These are phyloP conservation scores for Fusarium robinianum DNA, from an alignment of 2,329 filamentous ascomycete species.

Conservation along the genomic window DNA sequence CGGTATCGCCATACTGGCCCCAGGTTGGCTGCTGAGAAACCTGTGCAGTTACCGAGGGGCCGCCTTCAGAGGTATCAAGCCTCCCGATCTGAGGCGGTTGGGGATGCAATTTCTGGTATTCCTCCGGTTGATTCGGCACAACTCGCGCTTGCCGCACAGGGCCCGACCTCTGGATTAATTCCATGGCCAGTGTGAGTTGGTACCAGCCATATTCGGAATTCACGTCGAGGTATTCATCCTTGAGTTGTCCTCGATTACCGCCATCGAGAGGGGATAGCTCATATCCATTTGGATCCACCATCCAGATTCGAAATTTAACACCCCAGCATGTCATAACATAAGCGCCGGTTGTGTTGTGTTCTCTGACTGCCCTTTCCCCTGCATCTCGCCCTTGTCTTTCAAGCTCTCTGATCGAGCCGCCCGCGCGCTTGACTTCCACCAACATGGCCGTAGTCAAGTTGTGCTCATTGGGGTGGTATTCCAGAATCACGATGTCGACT, in stretches of 20 bases:
- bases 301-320: background rate
- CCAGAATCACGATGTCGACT: background rate
- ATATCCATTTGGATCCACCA: background rate
- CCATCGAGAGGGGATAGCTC: background rate
- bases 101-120: too few species aligned
- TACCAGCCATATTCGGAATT: background rate
- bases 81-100: too few species aligned
- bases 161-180: background rate
- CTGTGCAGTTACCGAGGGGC: too few species aligned
- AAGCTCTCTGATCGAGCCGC: background rate
- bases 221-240: background rate
- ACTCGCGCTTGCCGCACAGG: background rate
- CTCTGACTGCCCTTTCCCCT: background rate
- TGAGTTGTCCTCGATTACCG: background rate
- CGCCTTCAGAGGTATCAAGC: too few species aligned
- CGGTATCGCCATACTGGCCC: too few species aligned
- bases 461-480: background rate
- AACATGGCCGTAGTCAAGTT: background rate
- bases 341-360: background rate
- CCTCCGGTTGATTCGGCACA: too few species aligned
- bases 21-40: too few species aligned
- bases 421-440: background rate
- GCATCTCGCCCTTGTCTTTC: background rate
- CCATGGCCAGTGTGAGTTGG: background rate
- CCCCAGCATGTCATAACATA: background rate